These are phyloP conservation scores for Hapsidospora chrysogenum DNA, from an alignment of 495 filamentous ascomycete genomes.

Conservation along the genomic window DNA sequence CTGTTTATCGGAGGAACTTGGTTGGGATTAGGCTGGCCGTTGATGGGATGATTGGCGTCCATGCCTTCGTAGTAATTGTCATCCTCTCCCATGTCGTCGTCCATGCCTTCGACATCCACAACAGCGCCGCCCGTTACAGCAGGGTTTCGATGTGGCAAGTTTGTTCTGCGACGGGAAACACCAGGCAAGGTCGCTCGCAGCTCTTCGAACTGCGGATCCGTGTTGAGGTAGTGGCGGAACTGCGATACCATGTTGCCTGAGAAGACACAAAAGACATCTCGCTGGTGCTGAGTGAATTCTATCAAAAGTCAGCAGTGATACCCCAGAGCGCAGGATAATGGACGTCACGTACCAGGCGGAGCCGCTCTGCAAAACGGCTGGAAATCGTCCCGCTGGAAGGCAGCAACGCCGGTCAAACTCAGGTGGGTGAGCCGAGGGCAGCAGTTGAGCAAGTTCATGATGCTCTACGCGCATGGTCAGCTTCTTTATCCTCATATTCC, in stretches of 20 bases:
- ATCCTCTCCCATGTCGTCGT: conserved; percentile 2
- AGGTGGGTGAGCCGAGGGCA: conserved; percentile 90
- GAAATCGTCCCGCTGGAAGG: conserved; percentile 61
- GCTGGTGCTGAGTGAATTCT: conserved; percentile 94
- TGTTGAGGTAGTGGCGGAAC: conserved; percentile 66
- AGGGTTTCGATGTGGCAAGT: background rate
- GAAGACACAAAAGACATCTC: conserved; percentile 93
- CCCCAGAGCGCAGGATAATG: conserved; percentile 4
- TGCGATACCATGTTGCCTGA: conserved; percentile 68
- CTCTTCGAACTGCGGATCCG: conserved; percentile 15
- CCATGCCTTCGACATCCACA: background rate
- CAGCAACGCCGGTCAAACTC: conserved; percentile 85
- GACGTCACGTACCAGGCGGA: conserved; percentile 39
- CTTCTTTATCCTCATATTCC: no score
- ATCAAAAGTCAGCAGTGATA: conserved; percentile 9
- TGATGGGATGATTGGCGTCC: no score
- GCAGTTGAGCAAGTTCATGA: conserved; percentile 72
- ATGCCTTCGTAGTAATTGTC: conserved; percentile 3
- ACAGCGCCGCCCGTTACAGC: background rate
- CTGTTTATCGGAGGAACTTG: no score
- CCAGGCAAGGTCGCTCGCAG: conserved; percentile 1
- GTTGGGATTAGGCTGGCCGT: no score
- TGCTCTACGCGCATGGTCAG: conserved; percentile 46
- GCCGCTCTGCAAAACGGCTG: conserved; percentile 73
- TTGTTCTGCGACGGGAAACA: background rate